A percentile compares a stretch with the other conserved stretches of the same genome.
phyloP scores from a whole-genome alignment of 2,329 filamentous ascomycete genomes.

The Aspergillus pseudoterreus region DNA sequence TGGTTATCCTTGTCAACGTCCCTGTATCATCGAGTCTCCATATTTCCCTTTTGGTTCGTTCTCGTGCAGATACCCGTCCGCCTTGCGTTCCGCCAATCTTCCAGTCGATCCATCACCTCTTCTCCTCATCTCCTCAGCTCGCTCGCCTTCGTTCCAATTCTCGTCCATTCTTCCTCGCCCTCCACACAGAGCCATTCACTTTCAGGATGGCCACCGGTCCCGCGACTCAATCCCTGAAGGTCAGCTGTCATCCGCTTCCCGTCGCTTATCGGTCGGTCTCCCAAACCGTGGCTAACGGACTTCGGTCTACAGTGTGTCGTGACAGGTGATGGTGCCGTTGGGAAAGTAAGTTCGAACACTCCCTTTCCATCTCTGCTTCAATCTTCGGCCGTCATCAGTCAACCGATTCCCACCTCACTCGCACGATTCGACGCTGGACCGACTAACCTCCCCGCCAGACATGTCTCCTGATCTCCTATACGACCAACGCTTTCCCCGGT shows the following conservation, averaged over 20 bases:
- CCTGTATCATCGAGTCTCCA: background rate
- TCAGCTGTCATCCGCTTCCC: slow-evolving; percentile 39
- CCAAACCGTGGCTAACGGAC: slow-evolving; percentile 36
- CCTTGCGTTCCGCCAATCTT: background rate
- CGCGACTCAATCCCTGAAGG: slow-evolving; percentile 89
- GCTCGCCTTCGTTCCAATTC: background rate
- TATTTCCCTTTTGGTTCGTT: background rate
- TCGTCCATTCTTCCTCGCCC: background rate
- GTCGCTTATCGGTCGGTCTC: slow-evolving; percentile 9
- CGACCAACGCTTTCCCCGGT: slow-evolving; percentile 98
- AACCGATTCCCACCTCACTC: background rate
- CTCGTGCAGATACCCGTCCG: background rate
- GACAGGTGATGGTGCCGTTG: slow-evolving; percentile 97
- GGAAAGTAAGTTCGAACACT: slow-evolving; percentile 66
- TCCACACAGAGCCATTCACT: background rate
- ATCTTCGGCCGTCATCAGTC: background rate
- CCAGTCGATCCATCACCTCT: background rate
- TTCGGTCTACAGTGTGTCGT: slow-evolving; percentile 75
- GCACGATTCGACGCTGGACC: too few relatives aligned
- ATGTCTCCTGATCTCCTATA: slow-evolving; percentile 98
- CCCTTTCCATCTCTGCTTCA: background rate
- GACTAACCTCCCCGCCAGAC: slow-evolving; percentile 56
- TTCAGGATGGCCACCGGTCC: slow-evolving; percentile 68
- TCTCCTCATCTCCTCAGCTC: background rate
- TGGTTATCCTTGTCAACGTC: background rate